Base-by-base conservation (phyloP, 2,329 filamentous ascomycete species). In the Colletotrichum cuscutae region DNA sequence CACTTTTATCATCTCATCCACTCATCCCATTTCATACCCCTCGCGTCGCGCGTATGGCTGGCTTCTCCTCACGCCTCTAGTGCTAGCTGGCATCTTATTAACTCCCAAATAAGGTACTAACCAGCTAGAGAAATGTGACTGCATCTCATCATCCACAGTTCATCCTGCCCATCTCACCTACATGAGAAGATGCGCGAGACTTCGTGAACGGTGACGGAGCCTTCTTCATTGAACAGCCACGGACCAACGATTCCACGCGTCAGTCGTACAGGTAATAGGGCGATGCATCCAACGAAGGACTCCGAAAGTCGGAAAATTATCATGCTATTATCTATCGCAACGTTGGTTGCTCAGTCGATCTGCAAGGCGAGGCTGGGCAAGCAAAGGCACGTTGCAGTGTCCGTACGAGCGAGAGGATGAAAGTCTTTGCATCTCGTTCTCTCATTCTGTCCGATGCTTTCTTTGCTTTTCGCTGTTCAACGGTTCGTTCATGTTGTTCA, bases 121-220 rank as follows among this genome's bases (percentile, higher is more conserved):
- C 65, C 59, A 52, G 53, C 32, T 69, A 65, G 53, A 72, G 70
- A 22, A 64, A 58, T 12, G 9, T 11, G 67, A 62, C 22, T 62
- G 66, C 54, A 56, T 60, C 61, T 62, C 67, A 71, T 58, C 46
- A 71, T 56, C 49, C 67, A 68, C 65, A 32, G n/a, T 12, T 32
- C 24, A 60, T 65, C 54, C 65, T 65, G 22, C 32, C 28, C 54
- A 65, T 73, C 71, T 71, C 56, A 73, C 71, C 56, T 35, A 62
- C 71, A 73, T 71, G 61, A 65, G 56, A 56, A 60, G 56, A 30
- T 63, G 54, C 28, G 56, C 60, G 32, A 60, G 59, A 72, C 54
- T 6, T 19, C 22, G 24, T 13, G 19, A 19, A 26, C 53, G 24
- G 32, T 12, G 52, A n/a, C 32, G 13, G 53, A 26, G 37, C 54